Evolutionary conservation across 495 filamentous ascomycete species (phyloP).

Genomic region (Penicillium coprophilum): DNA sequence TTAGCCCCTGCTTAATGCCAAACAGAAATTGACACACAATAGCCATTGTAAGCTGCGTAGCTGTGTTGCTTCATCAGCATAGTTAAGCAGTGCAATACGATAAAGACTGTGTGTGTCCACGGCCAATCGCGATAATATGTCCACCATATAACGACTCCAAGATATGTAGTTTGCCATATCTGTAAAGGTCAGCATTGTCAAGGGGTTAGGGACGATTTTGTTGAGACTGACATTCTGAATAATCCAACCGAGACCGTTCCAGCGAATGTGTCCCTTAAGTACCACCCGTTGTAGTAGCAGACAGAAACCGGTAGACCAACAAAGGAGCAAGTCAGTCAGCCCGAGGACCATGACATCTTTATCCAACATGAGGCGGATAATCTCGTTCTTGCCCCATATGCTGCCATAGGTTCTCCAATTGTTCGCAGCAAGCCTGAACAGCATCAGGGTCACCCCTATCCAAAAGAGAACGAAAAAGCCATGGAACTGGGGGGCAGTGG

Average conservation of each 20-base stretch:
- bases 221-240: conserved; percentile 56
- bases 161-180: conserved; percentile 64
- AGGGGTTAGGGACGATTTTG: no score
- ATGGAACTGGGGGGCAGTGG: conserved; percentile 61
- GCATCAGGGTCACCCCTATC: conserved; percentile 60
- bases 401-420: conserved; percentile 64
- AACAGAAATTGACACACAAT: conserved; percentile 33
- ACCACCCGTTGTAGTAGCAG: conserved; percentile 60
- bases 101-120: conserved; percentile 73
- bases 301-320: conserved; percentile 56
- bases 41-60: conserved; percentile 73
- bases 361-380: conserved; percentile 64
- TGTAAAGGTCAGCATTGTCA: not conserved
- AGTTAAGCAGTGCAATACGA: conserved; percentile 66
- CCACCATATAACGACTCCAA: conserved; percentile 57
- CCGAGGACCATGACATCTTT: conserved; percentile 64
- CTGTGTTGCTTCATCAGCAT: conserved; percentile 81
- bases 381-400: conserved; percentile 65
- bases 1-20: conserved; percentile 1
- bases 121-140: conserved; percentile 68
- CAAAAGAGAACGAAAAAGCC: conserved; percentile 80
- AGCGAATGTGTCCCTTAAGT: conserved; percentile 53
- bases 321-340: conserved; percentile 66
- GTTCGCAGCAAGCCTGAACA: conserved; percentile 61
- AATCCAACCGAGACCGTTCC: conserved; percentile 65